A percentile compares a stretch with the other conserved stretches of the same genome.
phyloP scores from a whole-genome alignment of 306 rosid species.

The Castanea sativa region DNA sequence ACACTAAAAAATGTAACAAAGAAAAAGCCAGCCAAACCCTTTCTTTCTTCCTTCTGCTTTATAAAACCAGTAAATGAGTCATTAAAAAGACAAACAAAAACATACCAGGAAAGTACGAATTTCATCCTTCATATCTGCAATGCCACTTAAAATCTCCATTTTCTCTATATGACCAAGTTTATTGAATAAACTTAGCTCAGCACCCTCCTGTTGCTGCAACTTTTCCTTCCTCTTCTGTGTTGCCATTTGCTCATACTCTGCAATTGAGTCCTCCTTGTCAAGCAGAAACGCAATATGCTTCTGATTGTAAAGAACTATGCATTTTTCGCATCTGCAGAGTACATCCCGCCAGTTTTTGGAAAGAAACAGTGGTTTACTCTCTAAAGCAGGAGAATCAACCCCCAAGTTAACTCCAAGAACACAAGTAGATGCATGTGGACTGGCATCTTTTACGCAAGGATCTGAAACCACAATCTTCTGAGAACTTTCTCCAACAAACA shows the following conservation, averaged over 20 bases:
- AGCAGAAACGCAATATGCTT: conserved; percentile 63
- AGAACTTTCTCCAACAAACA: conserved; percentile 37
- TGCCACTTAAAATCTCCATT: conserved; percentile 87
- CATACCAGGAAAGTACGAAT: conserved; percentile 81
- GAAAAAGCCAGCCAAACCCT: neutral
- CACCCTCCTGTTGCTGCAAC: conserved; percentile 76
- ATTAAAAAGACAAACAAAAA: conserved; percentile 5
- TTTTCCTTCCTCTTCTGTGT: conserved; percentile 82
- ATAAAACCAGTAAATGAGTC: neutral
- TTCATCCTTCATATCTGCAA: conserved; percentile 92
- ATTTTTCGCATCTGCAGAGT: conserved; percentile 74
- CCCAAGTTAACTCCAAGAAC: conserved; percentile 54
- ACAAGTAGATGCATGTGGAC: conserved; percentile 38
- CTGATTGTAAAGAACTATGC: conserved; percentile 53
- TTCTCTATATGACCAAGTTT: conserved; percentile 92
- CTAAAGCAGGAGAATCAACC: conserved; percentile 37
- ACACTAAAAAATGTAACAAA: neutral
- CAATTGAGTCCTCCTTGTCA: conserved; percentile 86
- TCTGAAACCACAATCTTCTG: conserved; percentile 22
- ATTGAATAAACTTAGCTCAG: conserved; percentile 60
- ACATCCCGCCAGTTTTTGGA: conserved; percentile 81
- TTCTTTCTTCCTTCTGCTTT: neutral
- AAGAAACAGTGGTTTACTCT: conserved; percentile 73
- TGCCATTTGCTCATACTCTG: conserved; percentile 85
- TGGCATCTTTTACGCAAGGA: conserved; percentile 24